phyloP scores from a whole-genome alignment of 1,284 basidiomycete genomes.

The Naganishia sp. region DNA sequence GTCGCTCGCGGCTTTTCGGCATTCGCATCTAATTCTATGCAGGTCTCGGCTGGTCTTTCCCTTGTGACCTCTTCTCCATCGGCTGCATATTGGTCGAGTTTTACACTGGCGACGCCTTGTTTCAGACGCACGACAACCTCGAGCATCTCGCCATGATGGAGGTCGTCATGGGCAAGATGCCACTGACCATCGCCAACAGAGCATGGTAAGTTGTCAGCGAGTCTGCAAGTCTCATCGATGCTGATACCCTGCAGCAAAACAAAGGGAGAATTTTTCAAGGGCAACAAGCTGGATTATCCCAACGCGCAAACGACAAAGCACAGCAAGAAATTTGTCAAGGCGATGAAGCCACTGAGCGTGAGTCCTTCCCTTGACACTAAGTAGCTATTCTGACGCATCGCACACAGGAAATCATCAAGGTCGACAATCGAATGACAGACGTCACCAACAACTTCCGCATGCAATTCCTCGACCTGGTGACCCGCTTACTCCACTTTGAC shows the following conservation, averaged over 20 bases:
- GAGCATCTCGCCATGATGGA: conserved; percentile 99
- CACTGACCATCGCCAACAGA: conserved; percentile 65
- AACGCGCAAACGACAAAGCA: conserved; percentile 81
- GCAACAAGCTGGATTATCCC: conserved; percentile 84
- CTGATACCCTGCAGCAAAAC: conserved; percentile 60
- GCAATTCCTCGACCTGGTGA: conserved; percentile 79
- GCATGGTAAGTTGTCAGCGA: not conserved
- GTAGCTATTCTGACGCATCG: not conserved
- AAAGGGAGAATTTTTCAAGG: conserved; percentile 88
- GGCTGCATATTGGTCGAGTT: conserved; percentile 99
- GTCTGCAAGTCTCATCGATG: conserved; percentile 16
- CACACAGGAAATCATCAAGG: conserved; percentile 71
- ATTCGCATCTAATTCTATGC: conserved; percentile 17
- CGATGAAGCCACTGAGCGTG: conserved; percentile 76
- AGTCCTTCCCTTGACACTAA: conserved; percentile 40
- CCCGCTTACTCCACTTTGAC: conserved; percentile 86
- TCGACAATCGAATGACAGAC: conserved; percentile 62
- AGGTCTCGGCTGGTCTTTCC: conserved; percentile 98
- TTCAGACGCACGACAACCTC: conserved; percentile 98
- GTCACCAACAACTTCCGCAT: conserved; percentile 58
- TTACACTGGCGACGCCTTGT: conserved; percentile 93
- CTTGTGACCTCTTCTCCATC: conserved; percentile 97
- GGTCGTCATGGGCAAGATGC: conserved; percentile 96
- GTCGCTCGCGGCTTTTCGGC: conserved; percentile 41
- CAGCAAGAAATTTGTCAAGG: conserved; percentile 89